Conservation (phyloP, 148 eudicot genomes). For the Cornus suecica region DNA sequence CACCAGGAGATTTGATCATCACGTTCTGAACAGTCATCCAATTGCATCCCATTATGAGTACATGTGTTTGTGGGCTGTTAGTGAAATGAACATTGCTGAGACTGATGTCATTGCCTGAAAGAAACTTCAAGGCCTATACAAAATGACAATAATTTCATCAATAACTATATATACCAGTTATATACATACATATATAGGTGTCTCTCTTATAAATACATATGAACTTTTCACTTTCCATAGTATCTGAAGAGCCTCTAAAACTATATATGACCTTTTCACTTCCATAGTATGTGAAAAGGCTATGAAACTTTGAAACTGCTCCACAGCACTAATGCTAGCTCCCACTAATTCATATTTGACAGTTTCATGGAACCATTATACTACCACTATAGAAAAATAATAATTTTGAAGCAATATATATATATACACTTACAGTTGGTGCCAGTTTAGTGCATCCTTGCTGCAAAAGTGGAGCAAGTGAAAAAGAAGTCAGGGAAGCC, state of each 20-base stretch:
- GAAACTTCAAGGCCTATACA: slow-evolving; percentile 52
- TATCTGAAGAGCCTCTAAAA: no score
- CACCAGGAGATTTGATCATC: slow-evolving; percentile 43
- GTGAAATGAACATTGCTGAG: slow-evolving; percentile 34
- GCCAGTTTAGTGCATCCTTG: slow-evolving; percentile 53
- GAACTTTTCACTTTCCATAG: no score
- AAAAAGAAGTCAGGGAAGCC: background rate
- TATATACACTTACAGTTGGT: slow-evolving; percentile 51
- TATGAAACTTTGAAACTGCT: no score
- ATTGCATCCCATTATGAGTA: slow-evolving; percentile 30
- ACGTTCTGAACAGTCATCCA: slow-evolving; percentile 28
- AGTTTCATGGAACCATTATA: no score
- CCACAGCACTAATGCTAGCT: no score
- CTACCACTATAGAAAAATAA: background rate
- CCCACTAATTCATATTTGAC: no score
- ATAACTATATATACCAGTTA: background rate
- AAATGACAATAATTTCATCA: slow-evolving; percentile 6
- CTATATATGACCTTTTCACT: no score
- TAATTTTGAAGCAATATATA: background rate
- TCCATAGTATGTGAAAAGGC: no score
- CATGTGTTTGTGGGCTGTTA: slow-evolving; percentile 61
- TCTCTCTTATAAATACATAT: no score
- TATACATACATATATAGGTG: background rate
- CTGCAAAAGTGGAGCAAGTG: slow-evolving; percentile 31
- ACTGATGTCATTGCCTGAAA: slow-evolving; percentile 43